Conservation (phyloP, 768 basidiomycete genomes). For the Russula earlei region DNA sequence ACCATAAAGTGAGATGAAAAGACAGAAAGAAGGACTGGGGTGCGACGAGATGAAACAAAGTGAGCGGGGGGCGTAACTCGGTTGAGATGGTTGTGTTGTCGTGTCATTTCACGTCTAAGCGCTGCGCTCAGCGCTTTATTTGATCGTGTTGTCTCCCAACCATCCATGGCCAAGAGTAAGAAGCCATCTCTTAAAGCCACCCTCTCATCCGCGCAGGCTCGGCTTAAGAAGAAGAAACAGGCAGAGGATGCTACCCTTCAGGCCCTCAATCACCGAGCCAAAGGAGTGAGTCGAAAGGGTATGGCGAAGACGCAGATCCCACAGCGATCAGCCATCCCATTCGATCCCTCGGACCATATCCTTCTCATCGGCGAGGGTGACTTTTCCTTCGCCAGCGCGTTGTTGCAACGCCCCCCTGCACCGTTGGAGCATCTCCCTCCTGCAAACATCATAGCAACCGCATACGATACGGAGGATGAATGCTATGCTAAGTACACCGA, state of each 20-base stretch:
- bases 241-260: conserved; percentile 37
- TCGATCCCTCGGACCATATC: conserved; percentile 53
- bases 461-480: conserved; percentile 69
- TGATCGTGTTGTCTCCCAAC: conserved; percentile 10
- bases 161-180: conserved; percentile 19
- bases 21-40: conserved; percentile 1
- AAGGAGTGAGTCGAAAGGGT: conserved; percentile 29
- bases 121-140: no score
- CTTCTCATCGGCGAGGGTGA: conserved; percentile 89
- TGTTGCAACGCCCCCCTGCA: conserved; percentile 41
- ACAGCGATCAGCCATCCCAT: conserved; percentile 50
- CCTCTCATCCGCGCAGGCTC: conserved; percentile 59
- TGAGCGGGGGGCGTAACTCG: neutral
- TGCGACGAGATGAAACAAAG: neutral
- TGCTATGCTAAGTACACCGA: conserved; percentile 81
- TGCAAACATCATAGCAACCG: conserved; percentile 70
- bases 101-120: no score
- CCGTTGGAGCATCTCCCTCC: conserved; percentile 46
- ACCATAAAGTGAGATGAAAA: conserved; percentile 1
- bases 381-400: conserved; percentile 81
- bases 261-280: conserved; percentile 39
- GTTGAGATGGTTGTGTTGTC: neutral
- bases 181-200: conserved; percentile 49
- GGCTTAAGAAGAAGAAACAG: conserved; percentile 54
- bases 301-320: conserved; percentile 29